A percentile compares a stretch with the other conserved stretches of the same genome.
phyloP scores from a whole-genome alignment of 2,329 filamentous ascomycete genomes.

The Bipolaris zeicola region DNA sequence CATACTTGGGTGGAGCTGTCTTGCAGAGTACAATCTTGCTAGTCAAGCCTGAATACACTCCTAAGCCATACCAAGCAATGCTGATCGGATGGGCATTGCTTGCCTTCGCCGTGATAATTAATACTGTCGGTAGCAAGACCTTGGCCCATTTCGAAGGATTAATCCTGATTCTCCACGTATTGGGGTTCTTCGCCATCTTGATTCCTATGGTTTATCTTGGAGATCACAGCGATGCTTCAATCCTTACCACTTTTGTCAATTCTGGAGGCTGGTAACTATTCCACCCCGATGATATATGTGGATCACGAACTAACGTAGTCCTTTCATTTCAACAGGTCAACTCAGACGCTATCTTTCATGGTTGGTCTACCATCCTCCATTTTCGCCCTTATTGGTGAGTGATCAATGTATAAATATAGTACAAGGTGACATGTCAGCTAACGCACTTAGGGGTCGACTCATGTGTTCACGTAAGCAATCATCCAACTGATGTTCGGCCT shows the following conservation, averaged over 20 bases:
- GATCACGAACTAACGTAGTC: background rate
- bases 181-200: conserved; percentile 56
- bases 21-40: conserved; percentile 13
- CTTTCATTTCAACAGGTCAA: background rate
- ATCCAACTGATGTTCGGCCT: background rate
- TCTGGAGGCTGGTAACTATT: conserved; percentile 41
- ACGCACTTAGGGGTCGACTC: conserved; percentile 2
- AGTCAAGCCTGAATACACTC: conserved; percentile 26
- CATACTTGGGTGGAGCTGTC: conserved; percentile 8
- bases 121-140: conserved; percentile 48
- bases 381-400: conserved; percentile 5
- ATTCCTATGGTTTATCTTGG: conserved; percentile 33
- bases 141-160: conserved; percentile 54
- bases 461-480: conserved; percentile 4
- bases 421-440: background rate
- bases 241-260: conserved; percentile 51
- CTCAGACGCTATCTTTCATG: conserved; percentile 8
- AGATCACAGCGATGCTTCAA: conserved; percentile 19
- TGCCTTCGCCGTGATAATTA: conserved; percentile 45
- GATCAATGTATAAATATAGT: background rate
- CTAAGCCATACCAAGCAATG: conserved; percentile 53
- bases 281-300: background rate
- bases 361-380: conserved; percentile 7
- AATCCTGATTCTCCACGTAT: conserved; percentile 53
- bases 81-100: conserved; percentile 52